Percentiles rank a stretch among this genome's conserved stretches.
Evolutionary conservation across 73 alveolate genomes (phyloP).

Genomic region (Paramecium sexaurelia): DNA sequence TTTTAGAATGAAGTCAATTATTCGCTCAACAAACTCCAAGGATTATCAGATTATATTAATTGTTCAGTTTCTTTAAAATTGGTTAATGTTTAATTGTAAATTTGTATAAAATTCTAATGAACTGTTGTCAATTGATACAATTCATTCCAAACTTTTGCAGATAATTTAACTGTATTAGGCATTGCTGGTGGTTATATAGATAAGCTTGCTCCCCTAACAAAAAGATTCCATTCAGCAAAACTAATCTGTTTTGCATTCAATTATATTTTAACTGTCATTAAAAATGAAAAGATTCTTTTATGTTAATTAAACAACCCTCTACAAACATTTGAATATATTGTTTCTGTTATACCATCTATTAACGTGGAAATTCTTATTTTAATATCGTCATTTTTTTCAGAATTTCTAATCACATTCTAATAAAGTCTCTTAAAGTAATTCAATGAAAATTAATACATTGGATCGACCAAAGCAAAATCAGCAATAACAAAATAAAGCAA

Average conservation of each 20-base stretch:
- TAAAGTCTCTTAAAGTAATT: slow-evolving; percentile 87
- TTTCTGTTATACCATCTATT: slow-evolving; percentile 85
- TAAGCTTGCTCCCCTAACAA: slow-evolving; percentile 88
- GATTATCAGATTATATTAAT: slow-evolving; percentile 59
- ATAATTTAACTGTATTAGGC: slow-evolving; percentile 81
- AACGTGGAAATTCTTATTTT: slow-evolving; percentile 80
- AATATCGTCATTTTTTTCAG: slow-evolving; percentile 77
- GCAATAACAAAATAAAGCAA: slow-evolving; percentile 95
- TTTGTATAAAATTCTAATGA: slow-evolving; percentile 84
- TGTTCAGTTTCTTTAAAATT: slow-evolving; percentile 50
- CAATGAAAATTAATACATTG: slow-evolving; percentile 97
- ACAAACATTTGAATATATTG: slow-evolving; percentile 91
- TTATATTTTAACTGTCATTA: slow-evolving; percentile 85
- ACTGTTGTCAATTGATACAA: slow-evolving; percentile 67
- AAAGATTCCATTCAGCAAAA: slow-evolving; percentile 89
- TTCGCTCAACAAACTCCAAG: slow-evolving; percentile 54
- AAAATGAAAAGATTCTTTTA: slow-evolving; percentile 90
- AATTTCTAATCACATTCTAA: slow-evolving; percentile 78
- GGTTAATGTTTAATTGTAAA: slow-evolving; percentile 54
- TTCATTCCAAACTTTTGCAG: slow-evolving; percentile 89
- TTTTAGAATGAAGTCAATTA: slow-evolving; percentile 75
- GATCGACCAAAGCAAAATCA: slow-evolving; percentile 92
- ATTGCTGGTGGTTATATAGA: slow-evolving; percentile 77
- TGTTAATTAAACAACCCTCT: slow-evolving; percentile 97
- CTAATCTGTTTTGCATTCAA: slow-evolving; percentile 75